These are phyloP conservation scores for Trypanosoma melophagium DNA, from an alignment of 208 protist species.

Conservation along the genomic window DNA sequence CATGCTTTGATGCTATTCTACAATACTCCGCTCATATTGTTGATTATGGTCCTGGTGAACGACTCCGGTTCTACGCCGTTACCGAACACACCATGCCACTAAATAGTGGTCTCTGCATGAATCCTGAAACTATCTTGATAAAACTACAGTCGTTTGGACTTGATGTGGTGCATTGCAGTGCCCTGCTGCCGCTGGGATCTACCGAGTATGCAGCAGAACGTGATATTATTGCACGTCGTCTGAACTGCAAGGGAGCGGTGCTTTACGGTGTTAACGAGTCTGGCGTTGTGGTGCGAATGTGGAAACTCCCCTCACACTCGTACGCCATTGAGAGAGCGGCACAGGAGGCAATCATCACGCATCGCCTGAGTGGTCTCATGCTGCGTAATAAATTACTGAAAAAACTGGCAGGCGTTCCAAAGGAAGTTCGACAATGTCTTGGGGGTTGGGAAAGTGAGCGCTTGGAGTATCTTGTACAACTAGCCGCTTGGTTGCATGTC, in stretches of 20 bases:
- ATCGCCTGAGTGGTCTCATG: slow-evolving; percentile 44
- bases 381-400: slow-evolving; percentile 53
- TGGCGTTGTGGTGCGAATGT: slow-evolving; percentile 66
- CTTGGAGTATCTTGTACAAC: slow-evolving; percentile 46
- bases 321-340: slow-evolving; percentile 63
- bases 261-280: slow-evolving; percentile 58
- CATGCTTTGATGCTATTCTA: slow-evolving; percentile 68
- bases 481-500: slow-evolving; percentile 67
- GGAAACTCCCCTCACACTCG: slow-evolving; percentile 62
- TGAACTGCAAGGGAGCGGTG: slow-evolving; percentile 65
- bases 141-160: slow-evolving; percentile 52
- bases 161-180: slow-evolving; percentile 24
- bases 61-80: slow-evolving; percentile 71
- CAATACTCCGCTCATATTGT: slow-evolving; percentile 61
- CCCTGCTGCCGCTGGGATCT: slow-evolving; percentile 32
- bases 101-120: slow-evolving; percentile 52
- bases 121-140: slow-evolving; percentile 29
- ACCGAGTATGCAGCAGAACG: slow-evolving; percentile 42
- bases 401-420: slow-evolving; percentile 52
- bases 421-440: slow-evolving; percentile 39
- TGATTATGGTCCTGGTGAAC: slow-evolving; percentile 32
- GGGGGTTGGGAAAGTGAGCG: slow-evolving; percentile 61
- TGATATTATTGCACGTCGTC: slow-evolving; percentile 31
- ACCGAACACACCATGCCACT: slow-evolving; percentile 40
- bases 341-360: slow-evolving; percentile 74